These are phyloP conservation scores for Dactylonectria macrodidyma DNA, from an alignment of 2,329 filamentous ascomycete genomes.

Conservation along the genomic window DNA sequence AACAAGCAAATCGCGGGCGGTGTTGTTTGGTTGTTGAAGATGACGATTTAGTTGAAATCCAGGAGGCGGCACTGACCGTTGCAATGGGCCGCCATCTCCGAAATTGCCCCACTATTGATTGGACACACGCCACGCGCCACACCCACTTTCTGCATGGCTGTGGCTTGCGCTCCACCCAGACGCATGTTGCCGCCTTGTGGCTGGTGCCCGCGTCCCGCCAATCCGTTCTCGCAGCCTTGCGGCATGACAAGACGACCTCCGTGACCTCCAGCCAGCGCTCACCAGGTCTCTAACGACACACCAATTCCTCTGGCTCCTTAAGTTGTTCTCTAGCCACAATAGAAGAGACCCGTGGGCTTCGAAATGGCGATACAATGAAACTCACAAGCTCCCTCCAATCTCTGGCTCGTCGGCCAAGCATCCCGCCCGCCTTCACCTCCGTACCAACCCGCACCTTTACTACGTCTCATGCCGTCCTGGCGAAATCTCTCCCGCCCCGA, in stretches of 20 bases:
- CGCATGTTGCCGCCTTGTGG: too few relatives aligned
- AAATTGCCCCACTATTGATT: slow-evolving; percentile 30
- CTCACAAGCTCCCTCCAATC: slow-evolving; percentile 28
- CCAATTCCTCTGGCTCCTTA: not conserved
- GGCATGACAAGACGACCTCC: not conserved
- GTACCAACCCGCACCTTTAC: slow-evolving; percentile 49
- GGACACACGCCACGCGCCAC: slow-evolving; percentile 19
- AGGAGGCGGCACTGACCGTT: slow-evolving; percentile 25
- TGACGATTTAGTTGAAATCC: slow-evolving; percentile 20
- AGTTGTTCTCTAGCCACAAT: not conserved
- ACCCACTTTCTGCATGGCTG: slow-evolving; percentile 10
- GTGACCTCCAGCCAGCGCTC: not conserved
- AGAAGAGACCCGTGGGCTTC: not conserved
- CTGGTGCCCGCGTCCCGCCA: not conserved
- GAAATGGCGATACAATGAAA: slow-evolving; percentile 27
- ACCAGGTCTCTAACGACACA: not conserved
- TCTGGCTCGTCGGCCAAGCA: slow-evolving; percentile 7
- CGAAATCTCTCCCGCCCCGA: slow-evolving; percentile 80
- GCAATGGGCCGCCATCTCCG: slow-evolving; percentile 21
- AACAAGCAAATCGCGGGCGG: slow-evolving; percentile 5
- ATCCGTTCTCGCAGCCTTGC: slow-evolving; percentile 19
- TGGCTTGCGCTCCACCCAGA: slow-evolving; percentile 26
- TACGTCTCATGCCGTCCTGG: slow-evolving; percentile 46
- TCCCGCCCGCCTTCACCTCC: slow-evolving; percentile 11
- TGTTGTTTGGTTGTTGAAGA: slow-evolving; percentile 6